Evolutionary conservation across 2,329 filamentous ascomycete genomes (phyloP), one percentile per base, ranked within the genome.

Genomic region (Aspergillus pseudotamarii): DNA sequence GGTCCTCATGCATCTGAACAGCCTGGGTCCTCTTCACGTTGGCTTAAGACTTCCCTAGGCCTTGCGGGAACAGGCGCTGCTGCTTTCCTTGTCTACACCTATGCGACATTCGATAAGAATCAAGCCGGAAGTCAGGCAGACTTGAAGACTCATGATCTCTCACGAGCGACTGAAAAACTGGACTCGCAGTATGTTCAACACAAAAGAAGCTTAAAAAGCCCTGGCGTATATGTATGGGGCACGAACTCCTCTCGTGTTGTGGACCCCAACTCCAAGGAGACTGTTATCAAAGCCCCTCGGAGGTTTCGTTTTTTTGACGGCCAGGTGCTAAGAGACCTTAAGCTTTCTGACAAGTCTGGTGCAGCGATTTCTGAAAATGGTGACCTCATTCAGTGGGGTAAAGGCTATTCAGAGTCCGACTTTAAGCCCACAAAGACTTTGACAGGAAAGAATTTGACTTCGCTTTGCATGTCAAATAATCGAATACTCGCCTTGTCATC

Each of bases 141-240:
- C 16, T 41, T 56, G 34, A 72, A 69, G 50, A 67, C 69, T 26
- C 63, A 71, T 59, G 60, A 67, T 14, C 63, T 69, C 23, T 60
- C 61, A 1, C 66, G 64, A 14, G 60, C 72, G 10, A 63, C 68
- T 62, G 91, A 93, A 60, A 79, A 91, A 62, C 88, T 96, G 69
- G 94, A 91, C 73, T 92, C 91, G 12, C 92, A 96, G 75, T 93
- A 96, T 79, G 80, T 92, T 6, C 94, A 97, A 80, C 91, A 97
- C 63, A 93, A 91, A 80, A 88, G 87, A 73, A 96, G 92, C 78
- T 86, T 88, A 83, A 87, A 88, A 78, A 89, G 91, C 64, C 94
- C 95, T 0, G 95, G 94, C 2, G 91, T 98, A 0, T 98, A 96
- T 78, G 88, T 91, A 6, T 99, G 95, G 94, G 95, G 95, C 0